Conservation (phyloP, 2,329 filamentous ascomycete species). For the Alternaria ethzedia region DNA sequence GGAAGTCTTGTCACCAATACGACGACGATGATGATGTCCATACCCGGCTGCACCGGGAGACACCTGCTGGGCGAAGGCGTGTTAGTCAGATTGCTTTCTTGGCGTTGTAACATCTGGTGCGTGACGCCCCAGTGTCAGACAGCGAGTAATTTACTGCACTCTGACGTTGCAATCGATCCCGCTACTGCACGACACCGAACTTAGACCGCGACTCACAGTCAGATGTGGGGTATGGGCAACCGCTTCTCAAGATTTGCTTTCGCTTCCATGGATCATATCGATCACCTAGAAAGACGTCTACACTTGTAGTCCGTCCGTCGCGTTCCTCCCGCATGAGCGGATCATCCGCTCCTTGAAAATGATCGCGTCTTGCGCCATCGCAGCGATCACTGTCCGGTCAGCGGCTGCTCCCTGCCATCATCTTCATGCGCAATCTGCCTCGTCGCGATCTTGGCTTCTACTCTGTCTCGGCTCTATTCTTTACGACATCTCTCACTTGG, state of each 20-base stretch:
- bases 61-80: background rate
- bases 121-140: background rate
- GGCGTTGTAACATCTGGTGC: background rate
- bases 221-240: background rate
- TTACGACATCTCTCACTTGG: background rate
- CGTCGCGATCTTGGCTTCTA: slow-evolving; percentile 2
- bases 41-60: background rate
- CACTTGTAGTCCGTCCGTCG: background rate
- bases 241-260: background rate
- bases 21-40: background rate
- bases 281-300: background rate
- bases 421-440: background rate
- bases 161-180: slow-evolving; percentile 1
- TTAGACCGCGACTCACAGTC: background rate
- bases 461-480: slow-evolving; percentile 11
- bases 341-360: background rate
- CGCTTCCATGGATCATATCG: background rate
- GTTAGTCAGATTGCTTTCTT: background rate
- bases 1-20: background rate
- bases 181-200: slow-evolving; percentile 7
- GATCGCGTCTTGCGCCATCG: slow-evolving; percentile 13
- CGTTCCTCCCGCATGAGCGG: slow-evolving; percentile 8
- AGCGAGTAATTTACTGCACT: background rate
- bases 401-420: slow-evolving; percentile 1
- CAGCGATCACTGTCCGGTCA: slow-evolving; percentile 5